A percentile compares a stretch with the other conserved stretches of the same genome.
Evolutionary conservation across 2,329 filamentous ascomycete species (phyloP).

Genomic region (Sporothrix schenckii): DNA sequence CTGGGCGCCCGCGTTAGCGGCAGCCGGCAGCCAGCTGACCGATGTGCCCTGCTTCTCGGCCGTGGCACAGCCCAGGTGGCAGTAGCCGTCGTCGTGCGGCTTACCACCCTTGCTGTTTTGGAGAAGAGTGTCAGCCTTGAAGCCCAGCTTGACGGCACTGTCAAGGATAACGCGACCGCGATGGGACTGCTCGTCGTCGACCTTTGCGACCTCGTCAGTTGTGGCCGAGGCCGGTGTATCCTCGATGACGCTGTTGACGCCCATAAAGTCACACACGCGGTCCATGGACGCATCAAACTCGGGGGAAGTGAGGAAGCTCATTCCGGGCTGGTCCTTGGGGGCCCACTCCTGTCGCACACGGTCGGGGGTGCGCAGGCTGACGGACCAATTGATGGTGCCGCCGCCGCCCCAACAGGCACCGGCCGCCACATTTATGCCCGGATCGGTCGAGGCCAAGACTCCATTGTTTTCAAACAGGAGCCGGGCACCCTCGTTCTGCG

Average conservation of each 20-base stretch:
- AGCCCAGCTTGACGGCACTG: slow-evolving; percentile 73
- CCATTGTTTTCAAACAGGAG: slow-evolving; percentile 74
- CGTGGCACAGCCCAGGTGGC: slow-evolving; percentile 63
- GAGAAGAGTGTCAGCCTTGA: slow-evolving; percentile 67
- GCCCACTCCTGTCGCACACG: slow-evolving; percentile 84
- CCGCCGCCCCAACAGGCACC: slow-evolving; percentile 83
- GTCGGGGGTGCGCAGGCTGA: slow-evolving; percentile 66
- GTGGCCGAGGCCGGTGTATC: slow-evolving; percentile 45
- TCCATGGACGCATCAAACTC: slow-evolving; percentile 81
- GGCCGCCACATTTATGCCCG: slow-evolving; percentile 62
- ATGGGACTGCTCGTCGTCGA: slow-evolving; percentile 64
- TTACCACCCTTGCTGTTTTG: slow-evolving; percentile 73
- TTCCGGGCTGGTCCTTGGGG: slow-evolving; percentile 55
- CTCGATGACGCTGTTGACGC: slow-evolving; percentile 66
- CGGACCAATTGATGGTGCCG: slow-evolving; percentile 85
- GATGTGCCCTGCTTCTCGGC: slow-evolving; percentile 78
- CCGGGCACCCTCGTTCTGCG: slow-evolving; percentile 58
- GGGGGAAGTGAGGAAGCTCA: slow-evolving; percentile 72
- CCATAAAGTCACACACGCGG: slow-evolving; percentile 76
- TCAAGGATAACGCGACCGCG: slow-evolving; percentile 73
- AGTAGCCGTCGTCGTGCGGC: slow-evolving; percentile 73
- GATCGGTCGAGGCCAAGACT: slow-evolving; percentile 58
- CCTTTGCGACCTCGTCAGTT: not conserved
- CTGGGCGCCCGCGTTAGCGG: slow-evolving; percentile 71
- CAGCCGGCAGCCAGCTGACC: slow-evolving; percentile 77